phyloP scores from a whole-genome alignment of 208 protist genomes.

The Leptomonas seymouri region DNA sequence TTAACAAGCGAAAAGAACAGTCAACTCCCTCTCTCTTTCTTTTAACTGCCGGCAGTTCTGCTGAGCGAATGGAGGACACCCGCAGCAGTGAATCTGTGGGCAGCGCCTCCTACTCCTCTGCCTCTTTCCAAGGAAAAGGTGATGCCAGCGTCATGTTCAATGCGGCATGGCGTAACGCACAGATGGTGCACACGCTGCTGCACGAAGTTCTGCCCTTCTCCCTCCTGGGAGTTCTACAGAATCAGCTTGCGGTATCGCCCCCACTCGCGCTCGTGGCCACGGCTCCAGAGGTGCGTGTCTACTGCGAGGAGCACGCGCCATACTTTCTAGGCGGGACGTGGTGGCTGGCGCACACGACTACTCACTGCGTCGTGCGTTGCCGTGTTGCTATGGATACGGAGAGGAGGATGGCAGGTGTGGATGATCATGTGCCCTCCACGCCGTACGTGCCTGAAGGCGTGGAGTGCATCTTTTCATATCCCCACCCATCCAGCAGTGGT shows the following conservation, averaged over 20 bases:
- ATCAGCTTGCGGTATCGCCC: constrained; percentile 11
- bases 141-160: background rate
- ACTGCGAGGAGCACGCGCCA: constrained; percentile 10
- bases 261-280: constrained; percentile 9
- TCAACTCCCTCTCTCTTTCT: too few relatives aligned
- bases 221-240: constrained; percentile 3
- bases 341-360: constrained; percentile 12
- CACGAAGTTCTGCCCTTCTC: constrained; percentile 11
- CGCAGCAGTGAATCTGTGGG: too few relatives aligned
- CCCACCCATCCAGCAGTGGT: background rate
- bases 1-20: too few relatives aligned
- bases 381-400: background rate
- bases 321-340: constrained; percentile 14
- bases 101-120: constrained; percentile 3
- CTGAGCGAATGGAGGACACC: too few relatives aligned
- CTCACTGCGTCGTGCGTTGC: constrained; percentile 14
- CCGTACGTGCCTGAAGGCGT: background rate
- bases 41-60: too few relatives aligned
- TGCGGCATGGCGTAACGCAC: constrained; percentile 3
- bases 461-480: background rate
- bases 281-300: constrained; percentile 4
- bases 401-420: background rate
- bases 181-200: constrained; percentile 3
- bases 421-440: background rate
- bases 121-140: background rate